Evolutionary conservation across 176 grass and related monocot genomes (phyloP), one percentile per base, ranked within the genome.

Genomic region (Melocanna baccifera): DNA sequence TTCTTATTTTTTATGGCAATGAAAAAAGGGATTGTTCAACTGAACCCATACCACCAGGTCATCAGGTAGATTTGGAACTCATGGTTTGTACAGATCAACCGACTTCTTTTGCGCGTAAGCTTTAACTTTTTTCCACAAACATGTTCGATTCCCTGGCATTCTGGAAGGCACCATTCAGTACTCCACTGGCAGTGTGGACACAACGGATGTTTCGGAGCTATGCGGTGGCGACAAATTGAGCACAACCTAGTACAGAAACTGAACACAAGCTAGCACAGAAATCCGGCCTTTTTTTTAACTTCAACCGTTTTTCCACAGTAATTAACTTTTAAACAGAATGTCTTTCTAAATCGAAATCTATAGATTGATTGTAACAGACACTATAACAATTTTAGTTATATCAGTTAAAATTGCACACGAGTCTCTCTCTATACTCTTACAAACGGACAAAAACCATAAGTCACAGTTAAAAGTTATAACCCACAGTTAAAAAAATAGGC

Each of bases 211-310:
- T 52, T 5, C 45, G 25, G 25, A 73, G 4, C 43, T 50, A 12
- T 25, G 9, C n/a, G 4, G 2, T 9, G 1, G n/a, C n/a, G 1
- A n/a, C n/a, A n/a, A 20, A 3, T 0, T n/a, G 7, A 57, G n/a
- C 16, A 52, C 14, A 50, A 4, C 12, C 2, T 47, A 20, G 20
- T 10, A 57, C 53, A 57, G 2, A 22, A 22, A 56, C 34, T 4
- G 34, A 4, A 34, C 34, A 34, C n/a, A n/a, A n/a, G n/a, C n/a
- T n/a, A n/a, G n/a, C n/a, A n/a, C n/a, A n/a, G n/a, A n/a, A n/a
- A n/a, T n/a, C n/a, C n/a, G n/a, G n/a, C 4, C 32, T 32, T 32
- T 4, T 36, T 36, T 5, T 36, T 36, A 3, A 3, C 34, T 36
- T 36, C 0, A 36, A 3, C 34, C 34, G 4, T 36, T 36, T 36